Evolutionary conservation across 345 rosid genomes (phyloP).

Genomic region (Hevea brasiliensis): DNA sequence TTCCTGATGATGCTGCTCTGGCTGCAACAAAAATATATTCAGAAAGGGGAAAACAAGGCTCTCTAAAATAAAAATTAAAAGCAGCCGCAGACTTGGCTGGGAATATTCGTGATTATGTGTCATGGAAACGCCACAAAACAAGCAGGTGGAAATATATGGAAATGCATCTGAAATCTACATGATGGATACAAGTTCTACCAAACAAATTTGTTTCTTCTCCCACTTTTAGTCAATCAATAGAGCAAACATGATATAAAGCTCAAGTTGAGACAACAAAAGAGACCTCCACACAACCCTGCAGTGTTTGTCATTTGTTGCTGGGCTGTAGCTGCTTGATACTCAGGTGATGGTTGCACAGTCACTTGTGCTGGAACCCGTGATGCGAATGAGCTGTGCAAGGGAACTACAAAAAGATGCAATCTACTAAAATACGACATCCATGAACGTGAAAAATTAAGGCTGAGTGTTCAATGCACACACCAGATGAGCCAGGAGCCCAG

Average conservation of each 20-base stretch:
- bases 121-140: no score
- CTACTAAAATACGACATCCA: neutral
- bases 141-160: no score
- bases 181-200: neutral
- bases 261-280: neutral
- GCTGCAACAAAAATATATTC: slow-evolving; percentile 19
- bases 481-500: slow-evolving; percentile 48
- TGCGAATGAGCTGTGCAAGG: slow-evolving; percentile 40
- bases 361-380: slow-evolving; percentile 43
- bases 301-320: slow-evolving; percentile 45
- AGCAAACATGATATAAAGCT: no score
- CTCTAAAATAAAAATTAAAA: neutral
- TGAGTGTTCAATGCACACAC: slow-evolving; percentile 34
- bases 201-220: neutral
- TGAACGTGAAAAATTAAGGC: neutral
- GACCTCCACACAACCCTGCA: slow-evolving; percentile 55
- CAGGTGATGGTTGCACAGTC: slow-evolving; percentile 42
- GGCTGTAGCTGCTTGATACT: slow-evolving; percentile 42
- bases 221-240: no score
- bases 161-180: no score
- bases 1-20: slow-evolving; percentile 37
- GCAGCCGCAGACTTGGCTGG: neutral
- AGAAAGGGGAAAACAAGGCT: neutral
- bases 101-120: no score
- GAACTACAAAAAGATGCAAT: slow-evolving; percentile 40